These are phyloP conservation scores for Cladosporium velox DNA, from an alignment of 2,329 filamentous ascomycete species.

Conservation along the genomic window DNA sequence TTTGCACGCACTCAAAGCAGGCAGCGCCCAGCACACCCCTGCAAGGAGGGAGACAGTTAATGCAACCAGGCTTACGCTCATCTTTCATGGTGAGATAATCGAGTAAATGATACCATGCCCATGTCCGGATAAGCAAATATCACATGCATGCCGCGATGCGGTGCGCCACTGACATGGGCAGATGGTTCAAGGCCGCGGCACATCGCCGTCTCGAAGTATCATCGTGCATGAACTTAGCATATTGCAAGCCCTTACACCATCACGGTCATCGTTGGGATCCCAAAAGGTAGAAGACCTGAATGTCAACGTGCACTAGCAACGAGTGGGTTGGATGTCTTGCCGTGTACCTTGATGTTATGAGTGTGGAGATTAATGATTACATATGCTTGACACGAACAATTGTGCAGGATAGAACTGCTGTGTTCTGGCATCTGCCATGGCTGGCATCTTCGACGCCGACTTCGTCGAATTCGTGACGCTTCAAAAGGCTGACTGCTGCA, in stretches of 20 bases:
- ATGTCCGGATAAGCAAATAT: not conserved
- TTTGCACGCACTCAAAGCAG: not conserved
- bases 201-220: not conserved
- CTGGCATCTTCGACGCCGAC: not conserved
- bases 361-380: not conserved
- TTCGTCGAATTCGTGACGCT: not conserved
- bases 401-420: not conserved
- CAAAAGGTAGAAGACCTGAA: constrained; percentile 4
- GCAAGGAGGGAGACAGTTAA: not conserved
- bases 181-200: not conserved
- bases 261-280: not conserved
- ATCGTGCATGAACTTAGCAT: constrained; percentile 11
- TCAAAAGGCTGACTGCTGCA: not conserved
- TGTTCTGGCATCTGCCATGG: not conserved
- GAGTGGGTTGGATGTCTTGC: not conserved
- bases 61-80: not conserved
- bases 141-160: not conserved
- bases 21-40: not conserved
- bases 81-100: not conserved
- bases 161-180: constrained; percentile 3
- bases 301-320: not conserved
- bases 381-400: not conserved
- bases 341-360: not conserved
- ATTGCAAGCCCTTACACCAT: constrained; percentile 8
- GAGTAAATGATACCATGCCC: not conserved